Conservation (phyloP, 2,329 filamentous ascomycete species). For the Trichoderma sp. region DNA sequence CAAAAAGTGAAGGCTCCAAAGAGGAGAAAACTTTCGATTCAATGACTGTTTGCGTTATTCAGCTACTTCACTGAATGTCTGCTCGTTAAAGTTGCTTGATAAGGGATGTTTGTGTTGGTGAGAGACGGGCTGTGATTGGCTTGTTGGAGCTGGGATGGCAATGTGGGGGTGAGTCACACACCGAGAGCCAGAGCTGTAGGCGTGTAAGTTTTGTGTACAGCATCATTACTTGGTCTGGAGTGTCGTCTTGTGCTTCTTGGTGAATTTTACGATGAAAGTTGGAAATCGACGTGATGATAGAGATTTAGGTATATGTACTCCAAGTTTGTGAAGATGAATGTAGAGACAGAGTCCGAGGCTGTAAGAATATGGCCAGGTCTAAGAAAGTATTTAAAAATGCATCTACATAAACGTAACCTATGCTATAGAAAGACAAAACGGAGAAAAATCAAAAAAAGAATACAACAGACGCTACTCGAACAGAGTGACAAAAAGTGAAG, state of each 20-base stretch:
- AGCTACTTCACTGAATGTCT: not conserved
- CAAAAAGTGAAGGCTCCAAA: not conserved
- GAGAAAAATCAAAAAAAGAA: not conserved
- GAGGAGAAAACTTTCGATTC: not conserved
- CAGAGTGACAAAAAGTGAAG: not conserved
- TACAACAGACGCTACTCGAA: not conserved
- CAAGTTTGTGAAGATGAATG: not conserved
- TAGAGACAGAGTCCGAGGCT: not conserved
- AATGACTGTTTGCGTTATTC: not conserved
- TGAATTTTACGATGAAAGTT: not conserved
- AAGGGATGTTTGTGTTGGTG: not conserved
- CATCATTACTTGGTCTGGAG: not conserved
- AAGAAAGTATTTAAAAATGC: not conserved
- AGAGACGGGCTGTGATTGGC: not conserved
- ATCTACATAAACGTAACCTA: not conserved
- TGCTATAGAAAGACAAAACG: not conserved
- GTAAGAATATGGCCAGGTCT: not conserved
- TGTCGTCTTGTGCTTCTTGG: not conserved
- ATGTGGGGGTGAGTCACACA: not conserved
- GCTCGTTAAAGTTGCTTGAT: not conserved
- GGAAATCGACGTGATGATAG: accelerated
- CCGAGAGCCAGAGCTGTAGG: not conserved
- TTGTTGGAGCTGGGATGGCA: not conserved
- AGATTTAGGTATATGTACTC: not conserved
- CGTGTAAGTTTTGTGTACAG: not conserved